Evolutionary conservation across 2,329 filamentous ascomycete species (phyloP).

Genomic region (Boeremia lycopersici): DNA sequence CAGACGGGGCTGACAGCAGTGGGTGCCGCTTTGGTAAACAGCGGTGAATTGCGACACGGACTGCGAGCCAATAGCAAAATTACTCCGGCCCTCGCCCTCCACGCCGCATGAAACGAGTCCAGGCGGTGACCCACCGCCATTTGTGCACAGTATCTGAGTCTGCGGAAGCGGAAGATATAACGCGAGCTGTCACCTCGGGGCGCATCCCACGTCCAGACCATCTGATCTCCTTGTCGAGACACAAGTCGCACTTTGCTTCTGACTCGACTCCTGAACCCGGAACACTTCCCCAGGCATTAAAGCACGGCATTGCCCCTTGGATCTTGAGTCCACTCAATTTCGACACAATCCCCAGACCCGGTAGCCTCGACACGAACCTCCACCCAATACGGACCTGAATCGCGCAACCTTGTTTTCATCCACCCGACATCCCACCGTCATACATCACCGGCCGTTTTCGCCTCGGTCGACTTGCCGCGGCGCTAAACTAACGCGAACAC

Average conservation of each 20-base stretch:
- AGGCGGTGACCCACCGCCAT: slow-evolving; percentile 38
- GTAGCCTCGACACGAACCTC: slow-evolving; percentile 14
- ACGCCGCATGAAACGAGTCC: slow-evolving; percentile 37
- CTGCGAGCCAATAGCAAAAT: slow-evolving; percentile 26
- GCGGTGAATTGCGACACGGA: slow-evolving; percentile 29
- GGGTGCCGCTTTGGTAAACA: slow-evolving; percentile 30
- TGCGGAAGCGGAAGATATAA: slow-evolving; percentile 39
- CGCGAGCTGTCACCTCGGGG: slow-evolving; percentile 32
- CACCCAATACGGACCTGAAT: slow-evolving; percentile 24
- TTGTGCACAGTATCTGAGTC: slow-evolving; percentile 19
- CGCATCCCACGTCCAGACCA: slow-evolving; percentile 34
- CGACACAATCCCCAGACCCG: slow-evolving; percentile 8
- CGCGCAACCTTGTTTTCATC: slow-evolving; percentile 25
- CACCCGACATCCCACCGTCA: slow-evolving; percentile 30
- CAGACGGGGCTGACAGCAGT: slow-evolving; percentile 30
- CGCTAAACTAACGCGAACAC: slow-evolving; percentile 26
- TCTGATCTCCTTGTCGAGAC: slow-evolving; percentile 34
- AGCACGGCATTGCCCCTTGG: slow-evolving; percentile 13
- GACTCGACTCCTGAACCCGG: slow-evolving; percentile 43
- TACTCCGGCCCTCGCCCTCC: slow-evolving; percentile 28
- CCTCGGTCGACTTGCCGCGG: slow-evolving; percentile 38
- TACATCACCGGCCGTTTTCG: slow-evolving; percentile 34
- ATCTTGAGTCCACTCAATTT: slow-evolving; percentile 17
- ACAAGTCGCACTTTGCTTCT: slow-evolving; percentile 40
- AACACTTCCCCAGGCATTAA: slow-evolving; percentile 15